phyloP scores from a whole-genome alignment of 202 grass and related monocot species.

The Zizania palustris region DNA sequence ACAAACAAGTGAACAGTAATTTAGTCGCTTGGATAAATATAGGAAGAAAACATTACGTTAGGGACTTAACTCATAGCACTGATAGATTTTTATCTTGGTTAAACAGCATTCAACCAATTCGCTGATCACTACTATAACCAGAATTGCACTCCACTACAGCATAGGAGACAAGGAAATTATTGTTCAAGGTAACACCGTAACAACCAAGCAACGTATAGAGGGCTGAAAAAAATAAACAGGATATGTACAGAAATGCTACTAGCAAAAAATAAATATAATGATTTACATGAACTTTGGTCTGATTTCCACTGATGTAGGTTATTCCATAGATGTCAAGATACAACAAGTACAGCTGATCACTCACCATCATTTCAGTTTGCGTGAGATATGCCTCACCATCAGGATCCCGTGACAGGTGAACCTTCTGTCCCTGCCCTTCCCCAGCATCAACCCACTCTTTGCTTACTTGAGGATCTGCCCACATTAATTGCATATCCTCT shows the following conservation, averaged over 20 bases:
- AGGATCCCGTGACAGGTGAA: constrained; percentile 87
- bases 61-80: background rate
- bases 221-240: background rate
- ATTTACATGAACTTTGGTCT: constrained; percentile 18
- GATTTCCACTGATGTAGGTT: background rate
- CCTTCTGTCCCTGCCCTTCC: constrained; percentile 70
- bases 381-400: constrained; percentile 90
- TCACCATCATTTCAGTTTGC: constrained; percentile 90
- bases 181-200: constrained; percentile 9
- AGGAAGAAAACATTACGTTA: constrained; percentile 15
- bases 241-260: background rate
- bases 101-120: constrained; percentile 7
- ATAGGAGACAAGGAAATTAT: constrained; percentile 5
- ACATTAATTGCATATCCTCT: constrained; percentile 77
- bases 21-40: constrained; percentile 38
- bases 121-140: background rate
- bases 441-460: constrained; percentile 94
- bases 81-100: constrained; percentile 16
- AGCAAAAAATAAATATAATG: constrained; percentile 13
- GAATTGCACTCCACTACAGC: constrained; percentile 1
- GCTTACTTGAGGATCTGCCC: constrained; percentile 69
- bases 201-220: constrained; percentile 22
- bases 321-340: constrained; percentile 22
- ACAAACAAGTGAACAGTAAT: constrained; percentile 11
- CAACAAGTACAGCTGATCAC: background rate